A percentile compares a stretch with the other conserved stretches of the same genome.
Conservation (phyloP, 2,329 filamentous ascomycete genomes). For the Beauveria sp. region DNA sequence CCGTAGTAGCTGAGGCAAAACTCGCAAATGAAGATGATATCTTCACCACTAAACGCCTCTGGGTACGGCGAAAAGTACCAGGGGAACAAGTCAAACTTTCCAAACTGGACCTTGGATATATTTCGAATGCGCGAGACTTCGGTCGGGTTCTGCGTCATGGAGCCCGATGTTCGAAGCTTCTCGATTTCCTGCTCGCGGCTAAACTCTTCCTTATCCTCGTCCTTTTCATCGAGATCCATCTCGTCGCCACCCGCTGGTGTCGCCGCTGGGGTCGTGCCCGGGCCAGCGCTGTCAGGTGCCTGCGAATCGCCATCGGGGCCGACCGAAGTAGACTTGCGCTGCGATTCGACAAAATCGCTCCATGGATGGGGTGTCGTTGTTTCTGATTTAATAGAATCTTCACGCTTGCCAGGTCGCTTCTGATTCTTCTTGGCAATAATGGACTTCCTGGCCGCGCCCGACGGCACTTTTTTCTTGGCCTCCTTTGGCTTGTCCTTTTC, state of each 20-base stretch:
- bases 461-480: conserved; percentile 59
- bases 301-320: conserved; percentile 38
- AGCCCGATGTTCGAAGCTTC: conserved; percentile 86
- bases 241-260: conserved; percentile 42
- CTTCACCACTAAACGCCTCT: conserved; percentile 76
- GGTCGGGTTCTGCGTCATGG: conserved; percentile 97
- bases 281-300: conserved; percentile 34
- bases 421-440: conserved; percentile 49
- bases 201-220: conserved; percentile 48
- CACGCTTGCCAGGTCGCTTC: conserved; percentile 47
- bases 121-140: conserved; percentile 96
- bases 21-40: conserved; percentile 93
- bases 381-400: conserved; percentile 47
- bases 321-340: conserved; percentile 35
- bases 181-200: conserved; percentile 90
- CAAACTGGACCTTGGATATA: conserved; percentile 89
- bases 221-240: conserved; percentile 48
- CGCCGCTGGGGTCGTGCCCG: conserved; percentile 36
- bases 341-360: conserved; percentile 43
- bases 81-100: conserved; percentile 81
- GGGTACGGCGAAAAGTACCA: conserved; percentile 99
- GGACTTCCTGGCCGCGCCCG: conserved; percentile 49
- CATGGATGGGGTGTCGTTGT: conserved; percentile 47
- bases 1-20: conserved; percentile 92
- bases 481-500: conserved; percentile 78